Conservation (phyloP, 345 rosid species). For the Iberis pinnata region DNA sequence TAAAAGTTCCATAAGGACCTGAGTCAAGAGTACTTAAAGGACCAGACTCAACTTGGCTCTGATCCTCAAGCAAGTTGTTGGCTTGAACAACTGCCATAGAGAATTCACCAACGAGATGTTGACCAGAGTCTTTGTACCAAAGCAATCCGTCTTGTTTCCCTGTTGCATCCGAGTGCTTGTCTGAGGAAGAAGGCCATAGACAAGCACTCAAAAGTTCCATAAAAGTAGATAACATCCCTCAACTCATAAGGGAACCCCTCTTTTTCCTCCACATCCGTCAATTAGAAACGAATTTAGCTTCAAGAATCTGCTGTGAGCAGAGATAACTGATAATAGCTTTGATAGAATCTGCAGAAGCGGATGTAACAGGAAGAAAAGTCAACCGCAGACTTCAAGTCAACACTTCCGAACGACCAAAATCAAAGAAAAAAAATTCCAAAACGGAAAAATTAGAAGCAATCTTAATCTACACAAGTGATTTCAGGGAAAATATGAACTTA, state of each 20-base stretch:
- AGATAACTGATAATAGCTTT: no score
- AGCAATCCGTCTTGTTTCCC: conserved; percentile 88
- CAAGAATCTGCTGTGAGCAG: no score
- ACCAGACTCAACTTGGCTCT: conserved; percentile 94
- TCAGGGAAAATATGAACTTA: no score
- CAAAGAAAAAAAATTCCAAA: neutral
- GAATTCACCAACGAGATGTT: conserved; percentile 80
- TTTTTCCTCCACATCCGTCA: neutral
- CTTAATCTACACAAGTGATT: conserved; percentile 15
- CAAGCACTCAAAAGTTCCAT: conserved; percentile 80
- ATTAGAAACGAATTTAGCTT: neutral
- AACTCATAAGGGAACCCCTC: conserved; percentile 43
- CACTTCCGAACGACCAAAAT: neutral
- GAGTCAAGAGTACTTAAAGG: conserved; percentile 69
- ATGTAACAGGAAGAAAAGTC: conserved; percentile 2
- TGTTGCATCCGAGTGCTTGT: conserved; percentile 45
- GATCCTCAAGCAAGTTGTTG: conserved; percentile 74
- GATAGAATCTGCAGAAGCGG: conserved; percentile 16
- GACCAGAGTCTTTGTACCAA: conserved; percentile 93
- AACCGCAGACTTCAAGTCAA: conserved; percentile 20
- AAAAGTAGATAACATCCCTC: conserved; percentile 97
- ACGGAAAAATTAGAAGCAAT: neutral
- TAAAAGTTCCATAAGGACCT: conserved; percentile 85
- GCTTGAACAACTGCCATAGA: conserved; percentile 92
- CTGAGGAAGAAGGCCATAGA: conserved; percentile 67